Evolutionary conservation across 805 yeast genomes (phyloP).

Genomic region (Yarrowia porcina): DNA sequence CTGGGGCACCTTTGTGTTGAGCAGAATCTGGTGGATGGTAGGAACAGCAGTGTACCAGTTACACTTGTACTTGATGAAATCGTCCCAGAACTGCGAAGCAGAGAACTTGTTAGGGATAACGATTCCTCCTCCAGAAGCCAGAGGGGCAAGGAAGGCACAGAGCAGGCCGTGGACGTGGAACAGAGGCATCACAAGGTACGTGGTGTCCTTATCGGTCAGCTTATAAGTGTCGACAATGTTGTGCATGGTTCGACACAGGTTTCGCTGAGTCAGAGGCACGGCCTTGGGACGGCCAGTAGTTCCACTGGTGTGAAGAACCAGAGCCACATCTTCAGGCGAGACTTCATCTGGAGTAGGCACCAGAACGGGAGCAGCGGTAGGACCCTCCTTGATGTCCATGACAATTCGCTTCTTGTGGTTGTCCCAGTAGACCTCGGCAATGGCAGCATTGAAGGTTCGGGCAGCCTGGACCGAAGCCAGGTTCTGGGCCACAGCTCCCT

Average conservation of each 20-base stretch:
- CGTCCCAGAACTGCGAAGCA: slow-evolving; percentile 59
- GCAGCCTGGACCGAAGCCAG: slow-evolving; percentile 53
- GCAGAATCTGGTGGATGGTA: slow-evolving; percentile 65
- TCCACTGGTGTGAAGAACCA: slow-evolving; percentile 70
- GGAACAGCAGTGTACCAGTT: slow-evolving; percentile 79
- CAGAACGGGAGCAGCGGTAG: neutral
- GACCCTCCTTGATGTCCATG: slow-evolving; percentile 30
- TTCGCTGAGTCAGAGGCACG: slow-evolving; percentile 65
- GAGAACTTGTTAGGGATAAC: slow-evolving; percentile 63
- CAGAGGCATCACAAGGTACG: slow-evolving; percentile 71
- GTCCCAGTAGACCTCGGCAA: slow-evolving; percentile 54
- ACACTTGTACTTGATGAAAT: slow-evolving; percentile 50
- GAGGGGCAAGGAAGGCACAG: slow-evolving; percentile 61
- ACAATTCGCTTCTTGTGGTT: slow-evolving; percentile 43
- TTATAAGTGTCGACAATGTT: slow-evolving; percentile 60
- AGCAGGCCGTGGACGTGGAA: slow-evolving; percentile 75
- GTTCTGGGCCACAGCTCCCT: slow-evolving; percentile 44
- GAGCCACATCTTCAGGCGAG: slow-evolving; percentile 52
- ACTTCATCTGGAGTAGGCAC: slow-evolving; percentile 33
- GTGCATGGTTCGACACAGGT: slow-evolving; percentile 55
- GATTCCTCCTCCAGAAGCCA: slow-evolving; percentile 56
- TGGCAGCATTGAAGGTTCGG: slow-evolving; percentile 44
- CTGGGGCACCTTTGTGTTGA: slow-evolving; percentile 50
- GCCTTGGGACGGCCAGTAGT: slow-evolving; percentile 77
- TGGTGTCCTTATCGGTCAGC: slow-evolving; percentile 48